phyloP scores from a whole-genome alignment of 768 basidiomycete genomes.

The Cystobasidium tubakii region DNA sequence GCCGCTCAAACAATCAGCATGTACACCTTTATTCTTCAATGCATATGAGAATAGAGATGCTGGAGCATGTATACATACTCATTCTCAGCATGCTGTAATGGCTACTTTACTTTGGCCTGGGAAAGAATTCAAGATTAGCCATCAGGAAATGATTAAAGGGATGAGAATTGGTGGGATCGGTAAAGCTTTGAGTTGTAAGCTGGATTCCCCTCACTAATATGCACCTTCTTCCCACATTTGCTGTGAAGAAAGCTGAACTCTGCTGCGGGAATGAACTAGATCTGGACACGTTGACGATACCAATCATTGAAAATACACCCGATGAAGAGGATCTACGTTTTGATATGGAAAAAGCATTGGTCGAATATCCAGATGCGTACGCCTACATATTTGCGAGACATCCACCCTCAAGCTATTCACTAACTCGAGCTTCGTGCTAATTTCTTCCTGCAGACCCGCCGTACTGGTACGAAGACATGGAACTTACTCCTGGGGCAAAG shows the following conservation, averaged over 20 bases:
- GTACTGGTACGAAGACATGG: slow-evolving; percentile 41
- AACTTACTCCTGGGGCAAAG: slow-evolving; percentile 50
- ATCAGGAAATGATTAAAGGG: slow-evolving; percentile 95
- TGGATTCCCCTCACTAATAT: background rate
- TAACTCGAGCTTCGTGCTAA: background rate
- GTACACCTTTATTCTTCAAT: slow-evolving; percentile 88
- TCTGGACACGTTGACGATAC: slow-evolving; percentile 74
- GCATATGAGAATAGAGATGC: slow-evolving; percentile 73
- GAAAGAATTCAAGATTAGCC: slow-evolving; percentile 68
- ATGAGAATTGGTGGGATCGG: slow-evolving; percentile 72
- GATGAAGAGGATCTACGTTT: slow-evolving; percentile 82
- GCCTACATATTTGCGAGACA: slow-evolving; percentile 47
- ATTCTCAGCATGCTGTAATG: slow-evolving; percentile 85
- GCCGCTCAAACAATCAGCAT: slow-evolving; percentile 72
- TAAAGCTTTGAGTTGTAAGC: slow-evolving; percentile 58
- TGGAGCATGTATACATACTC: slow-evolving; percentile 83
- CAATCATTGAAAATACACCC: slow-evolving; percentile 87
- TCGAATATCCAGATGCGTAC: slow-evolving; percentile 68
- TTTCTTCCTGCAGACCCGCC: slow-evolving; percentile 20
- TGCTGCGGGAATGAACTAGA: too few species aligned
- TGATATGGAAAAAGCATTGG: slow-evolving; percentile 82
- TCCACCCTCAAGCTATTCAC: background rate
- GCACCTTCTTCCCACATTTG: background rate
- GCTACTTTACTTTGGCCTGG: slow-evolving; percentile 72
- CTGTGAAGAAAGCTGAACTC: too few species aligned